Evolutionary conservation across 2,329 filamentous ascomycete genomes (phyloP).

Genomic region (Magnaporthiopsis rhizophila): DNA sequence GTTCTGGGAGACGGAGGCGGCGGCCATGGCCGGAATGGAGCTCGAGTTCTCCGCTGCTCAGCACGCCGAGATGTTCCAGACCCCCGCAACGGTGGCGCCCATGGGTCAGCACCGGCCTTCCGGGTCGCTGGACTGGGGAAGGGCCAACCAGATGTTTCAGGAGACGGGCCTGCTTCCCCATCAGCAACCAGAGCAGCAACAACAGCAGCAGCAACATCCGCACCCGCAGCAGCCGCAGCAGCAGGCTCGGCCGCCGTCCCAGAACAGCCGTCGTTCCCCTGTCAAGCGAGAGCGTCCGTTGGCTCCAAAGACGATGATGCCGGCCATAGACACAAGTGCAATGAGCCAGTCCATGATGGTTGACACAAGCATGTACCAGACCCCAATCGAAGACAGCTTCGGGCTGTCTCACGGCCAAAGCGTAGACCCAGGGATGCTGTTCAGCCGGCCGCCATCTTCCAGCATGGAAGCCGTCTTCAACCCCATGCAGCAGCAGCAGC

Average conservation of each 20-base stretch:
- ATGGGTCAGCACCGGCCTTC: slow-evolving; percentile 37
- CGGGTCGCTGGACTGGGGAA: slow-evolving; percentile 50
- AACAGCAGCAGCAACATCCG: slow-evolving; percentile 11
- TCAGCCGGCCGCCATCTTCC: slow-evolving; percentile 43
- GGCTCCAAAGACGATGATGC: slow-evolving; percentile 41
- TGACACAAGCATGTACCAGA: slow-evolving; percentile 29
- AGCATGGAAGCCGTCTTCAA: slow-evolving; percentile 31
- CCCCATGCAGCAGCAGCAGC: slow-evolving; percentile 2
- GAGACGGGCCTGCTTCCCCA: slow-evolving; percentile 29
- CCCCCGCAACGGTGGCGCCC: slow-evolving; percentile 10
- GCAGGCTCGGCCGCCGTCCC: neutral
- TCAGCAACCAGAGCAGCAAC: slow-evolving; percentile 17
- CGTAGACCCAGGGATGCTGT: slow-evolving; percentile 54
- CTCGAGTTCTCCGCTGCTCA: slow-evolving; percentile 43
- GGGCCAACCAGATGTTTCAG: slow-evolving; percentile 47
- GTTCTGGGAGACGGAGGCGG: slow-evolving; percentile 47
- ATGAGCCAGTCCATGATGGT: slow-evolving; percentile 29
- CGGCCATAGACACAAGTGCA: slow-evolving; percentile 29
- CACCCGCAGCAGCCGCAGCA: slow-evolving; percentile 15
- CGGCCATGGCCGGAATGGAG: slow-evolving; percentile 45
- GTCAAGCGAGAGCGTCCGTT: slow-evolving; percentile 35
- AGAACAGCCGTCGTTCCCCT: slow-evolving; percentile 16
- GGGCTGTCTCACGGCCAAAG: slow-evolving; percentile 35
- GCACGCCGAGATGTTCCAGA: slow-evolving; percentile 35
- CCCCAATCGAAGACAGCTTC: slow-evolving; percentile 43